Evolutionary conservation across 495 filamentous ascomycete species (phyloP), one percentile per base, ranked within the genome.

Genomic region (Darksidea phi): DNA sequence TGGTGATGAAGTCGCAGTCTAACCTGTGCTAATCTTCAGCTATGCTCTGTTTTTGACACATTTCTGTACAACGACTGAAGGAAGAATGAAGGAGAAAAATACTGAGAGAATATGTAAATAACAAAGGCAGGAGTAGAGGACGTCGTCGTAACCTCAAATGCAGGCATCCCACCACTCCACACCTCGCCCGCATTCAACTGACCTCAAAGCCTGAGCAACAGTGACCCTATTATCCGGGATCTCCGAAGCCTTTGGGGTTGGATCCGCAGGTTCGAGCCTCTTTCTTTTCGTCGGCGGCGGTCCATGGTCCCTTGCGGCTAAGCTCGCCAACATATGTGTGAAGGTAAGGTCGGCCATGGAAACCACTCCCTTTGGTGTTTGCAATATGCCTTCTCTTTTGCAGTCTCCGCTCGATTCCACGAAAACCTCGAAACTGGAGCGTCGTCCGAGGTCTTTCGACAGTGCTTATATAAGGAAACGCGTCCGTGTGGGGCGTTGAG

Each of bases 1-100:
- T 28, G 15, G 45, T 20, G 4, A 64, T 48, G 23, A 25, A 25
- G 1, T 53, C 17, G 25, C 61, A 38, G 25, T 59, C 42, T 5
- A 64, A 11, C 6, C 59, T 55, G 20, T 7, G 1, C 1, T 23
- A 3, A 24, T 61, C 26, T 20, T 26, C 12, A 37, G 10, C 28
- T 52, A 18, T 24, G 13, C 7, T 37, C 24, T 34, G 28, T 32
- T 4, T 32, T 32, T 32, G 28, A 10, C 28, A 3, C 28, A 32
- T 32, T 18, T 20, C 6, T 23, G 12, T 23, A 17, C 23, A 37
- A 37, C 34, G 28, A 23, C 6, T 17, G 6, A 34, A 4, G 10
- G 51, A 10, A 26, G 24, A 6, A n/a, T 5, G 1, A 26, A 50
- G 17, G 11, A 28, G 25, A 21, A 8, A 28, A 13, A 20, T 4